Evolutionary conservation across 306 rosid genomes (phyloP), one percentile per base, ranked within the genome.

Genomic region (Quercus alba): DNA sequence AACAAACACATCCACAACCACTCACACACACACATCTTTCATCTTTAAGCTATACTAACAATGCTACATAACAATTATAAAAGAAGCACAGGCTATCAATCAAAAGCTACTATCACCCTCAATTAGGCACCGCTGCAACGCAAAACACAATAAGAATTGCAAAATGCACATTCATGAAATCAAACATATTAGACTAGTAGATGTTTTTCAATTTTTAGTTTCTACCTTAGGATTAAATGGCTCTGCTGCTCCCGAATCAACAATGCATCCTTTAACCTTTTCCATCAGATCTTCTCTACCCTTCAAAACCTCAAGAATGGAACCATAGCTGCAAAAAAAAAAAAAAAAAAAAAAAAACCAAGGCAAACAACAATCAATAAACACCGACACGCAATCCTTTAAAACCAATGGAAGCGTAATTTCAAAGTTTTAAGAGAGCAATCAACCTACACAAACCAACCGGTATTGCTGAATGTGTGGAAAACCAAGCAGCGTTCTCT

Each of bases 401-500:
- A 38, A 38, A 38, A 38, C 46, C 46, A 38, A 38, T 38, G 46
- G 0, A 38, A 38, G 11, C 46, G 46, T 38, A 38, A 7, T 38
- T 38, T 7, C 46, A 38, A 49, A 51, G 76, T n/a, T 52, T 23
- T 2, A 56, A 28, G 71, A 3, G 28, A 69, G 6, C 4, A 79
- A 63, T 55, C 55, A 54, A 81, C 94, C 75, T 91, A 94, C 97
- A 85, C 89, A 86, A 95, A 85, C 98, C 98, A 95, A 84, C 99
- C 99, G 17, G 98, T 95, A 55, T 93, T 93, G 88, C 99, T 93
- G 73, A 95, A 95, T 76, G 90, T 84, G 75, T 95, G 99, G 78
- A 95, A 93, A 56, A 93, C 78, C 91, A 95, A 74, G 72, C 80
- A 83, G 64, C 93, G 90, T 70, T 91, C 91, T 51, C 88, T 87